Evolutionary conservation across 805 yeast species (phyloP).

Genomic region (Ogataea saltuana): DNA sequence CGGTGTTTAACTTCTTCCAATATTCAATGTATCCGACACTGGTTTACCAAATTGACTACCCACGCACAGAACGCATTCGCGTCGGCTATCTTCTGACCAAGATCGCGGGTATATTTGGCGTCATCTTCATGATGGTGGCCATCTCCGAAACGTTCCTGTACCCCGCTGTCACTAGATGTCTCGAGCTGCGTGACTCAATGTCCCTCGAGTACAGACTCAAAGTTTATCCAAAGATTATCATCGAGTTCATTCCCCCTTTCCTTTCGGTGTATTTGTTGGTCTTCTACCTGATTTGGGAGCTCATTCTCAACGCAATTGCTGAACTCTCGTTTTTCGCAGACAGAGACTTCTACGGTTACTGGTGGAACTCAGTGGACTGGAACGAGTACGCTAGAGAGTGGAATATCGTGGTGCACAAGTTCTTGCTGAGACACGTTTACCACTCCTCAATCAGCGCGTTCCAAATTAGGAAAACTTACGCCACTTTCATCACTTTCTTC

Average conservation of each 20-base stretch:
- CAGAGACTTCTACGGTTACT: slow-evolving; percentile 89
- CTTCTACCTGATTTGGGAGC: slow-evolving; percentile 94
- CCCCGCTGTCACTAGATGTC: slow-evolving; percentile 67
- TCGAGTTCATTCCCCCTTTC: slow-evolving; percentile 82
- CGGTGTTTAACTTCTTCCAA: slow-evolving; percentile 62
- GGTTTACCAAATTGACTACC: slow-evolving; percentile 80
- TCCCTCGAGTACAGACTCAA: slow-evolving; percentile 47
- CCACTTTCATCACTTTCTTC: slow-evolving; percentile 76
- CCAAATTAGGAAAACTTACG: slow-evolving; percentile 60
- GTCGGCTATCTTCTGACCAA: slow-evolving; percentile 70
- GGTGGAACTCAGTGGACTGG: slow-evolving; percentile 98
- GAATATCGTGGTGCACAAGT: slow-evolving; percentile 93
- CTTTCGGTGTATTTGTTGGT: slow-evolving; percentile 70
- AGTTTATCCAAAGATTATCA: slow-evolving; percentile 56
- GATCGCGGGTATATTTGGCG: slow-evolving; percentile 80
- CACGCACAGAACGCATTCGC: slow-evolving; percentile 70
- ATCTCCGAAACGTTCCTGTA: slow-evolving; percentile 74
- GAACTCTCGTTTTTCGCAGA: slow-evolving; percentile 87
- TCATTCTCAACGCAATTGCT: slow-evolving; percentile 85
- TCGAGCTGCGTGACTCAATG: slow-evolving; percentile 46
- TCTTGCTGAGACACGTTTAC: slow-evolving; percentile 88
- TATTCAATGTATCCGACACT: slow-evolving; percentile 89
- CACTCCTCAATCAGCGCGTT: slow-evolving; percentile 83
- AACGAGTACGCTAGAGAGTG: slow-evolving; percentile 90
- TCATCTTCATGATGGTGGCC: slow-evolving; percentile 77